phyloP scores from a whole-genome alignment of 1,139 yeast genomes.

The Yamadazyma songkhlaensis region DNA sequence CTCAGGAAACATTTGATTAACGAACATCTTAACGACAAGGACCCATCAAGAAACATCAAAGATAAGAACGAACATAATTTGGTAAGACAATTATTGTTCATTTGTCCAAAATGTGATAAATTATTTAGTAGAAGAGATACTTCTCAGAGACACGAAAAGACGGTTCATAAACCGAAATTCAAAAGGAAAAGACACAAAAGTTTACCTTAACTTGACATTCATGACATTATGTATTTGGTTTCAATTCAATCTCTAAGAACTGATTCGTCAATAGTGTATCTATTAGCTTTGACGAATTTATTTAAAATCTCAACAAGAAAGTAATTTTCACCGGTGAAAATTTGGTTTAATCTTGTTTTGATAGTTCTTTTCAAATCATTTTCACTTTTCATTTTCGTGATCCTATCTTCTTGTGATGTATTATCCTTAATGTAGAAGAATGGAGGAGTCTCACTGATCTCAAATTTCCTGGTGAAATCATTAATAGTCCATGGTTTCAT shows the following conservation, averaged over 20 bases:
- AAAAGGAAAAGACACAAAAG: not conserved
- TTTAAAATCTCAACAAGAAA: constrained; percentile 6
- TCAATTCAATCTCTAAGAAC: not conserved
- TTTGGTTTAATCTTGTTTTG: constrained; percentile 3
- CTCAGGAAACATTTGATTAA: constrained; percentile 56
- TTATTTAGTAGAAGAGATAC: constrained; percentile 56
- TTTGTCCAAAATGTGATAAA: constrained; percentile 39
- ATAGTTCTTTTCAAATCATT: constrained; percentile 4
- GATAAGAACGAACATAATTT: constrained; percentile 3
- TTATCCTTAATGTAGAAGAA: constrained; percentile 16
- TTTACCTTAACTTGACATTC: too few relatives aligned
- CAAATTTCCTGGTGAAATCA: constrained; percentile 35
- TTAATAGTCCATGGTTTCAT: constrained; percentile 37
- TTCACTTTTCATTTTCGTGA: constrained; percentile 11
- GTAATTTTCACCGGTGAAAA: constrained; percentile 5
- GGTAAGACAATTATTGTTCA: constrained; percentile 9
- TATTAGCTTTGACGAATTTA: constrained; percentile 3
- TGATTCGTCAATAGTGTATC: constrained; percentile 12
- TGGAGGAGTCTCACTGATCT: constrained; percentile 17
- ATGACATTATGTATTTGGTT: not conserved
- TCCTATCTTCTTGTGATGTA: constrained; percentile 19
- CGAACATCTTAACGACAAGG: constrained; percentile 37
- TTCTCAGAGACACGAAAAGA: constrained; percentile 45
- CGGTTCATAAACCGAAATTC: constrained; percentile 38
- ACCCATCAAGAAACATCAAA: constrained; percentile 3